Base-by-base conservation (phyloP, 805 yeast genomes). In the Saccharomycopsis synnaedendra region DNA sequence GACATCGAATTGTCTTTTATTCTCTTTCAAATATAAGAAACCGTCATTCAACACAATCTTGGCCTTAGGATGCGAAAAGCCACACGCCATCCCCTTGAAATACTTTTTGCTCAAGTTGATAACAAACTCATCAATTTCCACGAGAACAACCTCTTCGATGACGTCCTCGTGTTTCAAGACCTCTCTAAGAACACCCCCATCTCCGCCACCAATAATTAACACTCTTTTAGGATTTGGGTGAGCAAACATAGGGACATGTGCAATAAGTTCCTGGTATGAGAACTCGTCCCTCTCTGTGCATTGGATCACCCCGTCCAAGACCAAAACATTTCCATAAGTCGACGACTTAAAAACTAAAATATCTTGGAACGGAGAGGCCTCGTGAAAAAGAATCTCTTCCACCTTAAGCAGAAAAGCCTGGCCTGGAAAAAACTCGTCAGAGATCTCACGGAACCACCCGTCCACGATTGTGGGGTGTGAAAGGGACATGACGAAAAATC, bases 121-220 rank as follows among this genome's bases (percentile, higher is more conserved):
- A 32, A 88, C 96, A 52, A 80, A 73, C 60, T 80, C 82, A 64
- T 88, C 97, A 54, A 88, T 89, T 60, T 88, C 97, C n/a, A 85
- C 90, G 62, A 88, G 71, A 9, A 83, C 81, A 10, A 85, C 82
- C 42, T 67, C 64, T 55, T 82, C 81, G 3, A 81, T 73, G 41
- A 72, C 68, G 4, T 72, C 69, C 38, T 68, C 68, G 59, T 84
- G 90, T 65, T 88, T 89, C 42, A 86, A 77, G 11, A 85, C 80
- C 63, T 88, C 97, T 58, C 97, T 74, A 36, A 89, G 67, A 27
- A 88, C 96, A 52, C 97, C 97, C 54, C 97, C 95, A 63, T 88
- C 97, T 40, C 97, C 97, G 30, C 97, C 97, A 31, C 97, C 97
- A 57, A 88, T 85, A 32, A 88, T 93, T 45, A 88, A 72, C 6